Conservation (phyloP, 306 rosid species). For the Argentina anserina region DNA sequence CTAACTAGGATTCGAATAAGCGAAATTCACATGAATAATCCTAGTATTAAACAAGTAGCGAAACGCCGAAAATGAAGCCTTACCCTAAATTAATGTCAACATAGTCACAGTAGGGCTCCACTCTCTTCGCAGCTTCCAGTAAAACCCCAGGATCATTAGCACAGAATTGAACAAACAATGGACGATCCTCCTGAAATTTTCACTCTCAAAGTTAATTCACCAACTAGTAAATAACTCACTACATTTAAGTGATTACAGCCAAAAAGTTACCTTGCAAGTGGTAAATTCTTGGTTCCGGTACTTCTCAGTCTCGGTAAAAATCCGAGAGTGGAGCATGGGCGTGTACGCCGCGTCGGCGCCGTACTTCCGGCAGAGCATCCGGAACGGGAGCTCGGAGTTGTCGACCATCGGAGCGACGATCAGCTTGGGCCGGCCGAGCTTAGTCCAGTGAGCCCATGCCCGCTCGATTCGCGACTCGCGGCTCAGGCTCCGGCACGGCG, state of each 20-base stretch:
- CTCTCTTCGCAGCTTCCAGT: conserved; percentile 77
- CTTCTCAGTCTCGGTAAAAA: conserved; percentile 68
- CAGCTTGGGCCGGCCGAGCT: conserved; percentile 71
- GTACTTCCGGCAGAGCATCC: conserved; percentile 87
- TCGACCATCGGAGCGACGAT: conserved; percentile 97
- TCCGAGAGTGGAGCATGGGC: conserved; percentile 57
- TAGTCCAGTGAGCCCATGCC: conserved; percentile 92
- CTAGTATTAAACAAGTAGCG: background rate
- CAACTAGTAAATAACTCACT: background rate
- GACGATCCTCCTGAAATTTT: conserved; percentile 64
- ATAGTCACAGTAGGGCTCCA: conserved; percentile 78
- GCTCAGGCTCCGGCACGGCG: conserved; percentile 26
- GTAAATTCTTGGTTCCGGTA: conserved; percentile 80
- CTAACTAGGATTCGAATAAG: background rate
- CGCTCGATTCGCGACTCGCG: conserved; percentile 53
- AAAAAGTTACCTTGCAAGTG: conserved; percentile 57
- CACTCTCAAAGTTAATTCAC: background rate
- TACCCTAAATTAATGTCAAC: conserved; percentile 98
- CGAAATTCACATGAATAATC: background rate
- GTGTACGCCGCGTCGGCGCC: conserved; percentile 70
- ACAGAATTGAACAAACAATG: conserved; percentile 91
- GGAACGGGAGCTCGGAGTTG: conserved; percentile 88
- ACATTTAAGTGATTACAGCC: background rate
- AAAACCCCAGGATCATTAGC: conserved; percentile 80
- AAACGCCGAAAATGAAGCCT: background rate